phyloP scores from a whole-genome alignment of 225 moss, liverwort and hornwort species.

The Marchantia paleacea region DNA sequence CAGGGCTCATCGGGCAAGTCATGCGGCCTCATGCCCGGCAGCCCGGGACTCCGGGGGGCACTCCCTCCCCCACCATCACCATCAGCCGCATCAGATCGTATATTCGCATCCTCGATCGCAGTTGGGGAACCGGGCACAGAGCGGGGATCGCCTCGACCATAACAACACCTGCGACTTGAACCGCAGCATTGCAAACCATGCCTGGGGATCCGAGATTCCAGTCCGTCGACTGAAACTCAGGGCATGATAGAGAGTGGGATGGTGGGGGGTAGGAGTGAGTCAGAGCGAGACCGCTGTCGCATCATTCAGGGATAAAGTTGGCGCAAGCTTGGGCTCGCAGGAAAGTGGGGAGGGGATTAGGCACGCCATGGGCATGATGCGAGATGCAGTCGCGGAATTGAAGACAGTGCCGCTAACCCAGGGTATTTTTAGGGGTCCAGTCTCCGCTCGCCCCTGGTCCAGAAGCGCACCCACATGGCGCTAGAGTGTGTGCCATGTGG shows the following conservation, averaged over 20 bases:
- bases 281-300: neutral
- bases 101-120: neutral
- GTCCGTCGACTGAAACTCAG: neutral
- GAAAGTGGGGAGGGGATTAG: neutral
- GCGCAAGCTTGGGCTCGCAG: neutral
- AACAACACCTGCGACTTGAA: neutral
- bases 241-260: neutral
- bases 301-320: neutral
- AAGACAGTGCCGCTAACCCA: neutral
- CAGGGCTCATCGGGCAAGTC: neutral
- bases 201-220: neutral
- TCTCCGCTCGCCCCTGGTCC: neutral
- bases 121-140: neutral
- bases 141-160: neutral
- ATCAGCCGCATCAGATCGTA: neutral
- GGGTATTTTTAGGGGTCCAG: constrained; percentile 7
- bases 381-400: neutral
- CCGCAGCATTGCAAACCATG: neutral
- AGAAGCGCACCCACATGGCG: constrained; percentile 5
- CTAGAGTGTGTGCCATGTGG: neutral
- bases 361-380: constrained; percentile 5
- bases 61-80: neutral
- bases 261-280: neutral
- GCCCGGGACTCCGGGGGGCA: neutral
- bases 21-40: neutral